Evolutionary conservation across 257 asterid genomes (phyloP), one percentile per base, ranked within the genome.

Genomic region (Rhazya stricta): DNA sequence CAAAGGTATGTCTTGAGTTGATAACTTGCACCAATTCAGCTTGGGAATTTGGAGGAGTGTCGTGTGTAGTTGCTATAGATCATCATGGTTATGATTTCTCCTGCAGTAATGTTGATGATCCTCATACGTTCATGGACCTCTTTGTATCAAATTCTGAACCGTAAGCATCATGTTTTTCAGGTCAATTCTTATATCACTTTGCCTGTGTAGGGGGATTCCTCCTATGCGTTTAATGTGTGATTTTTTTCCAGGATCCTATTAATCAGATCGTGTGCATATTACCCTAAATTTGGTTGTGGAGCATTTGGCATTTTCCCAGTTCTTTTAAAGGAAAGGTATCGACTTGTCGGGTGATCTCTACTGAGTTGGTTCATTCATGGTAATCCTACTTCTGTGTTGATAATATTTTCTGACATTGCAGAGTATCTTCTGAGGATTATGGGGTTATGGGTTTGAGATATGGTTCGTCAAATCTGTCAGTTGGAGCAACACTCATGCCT

Each of bases 401-500:
- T 76, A 39, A 69, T 72, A 61, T 46, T 88, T 72, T 70, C 82
- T 85, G 79, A 74, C 50, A 67, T 56, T 79, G 81, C 91, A 91
- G 97, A 83, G 78, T 85, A 74, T 80, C 90, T 76, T 72, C 91
- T 42, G 89, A 86, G 77, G 98, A 89, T 89, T 82, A 88, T 81
- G 97, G 98, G 65, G 63, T 86, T 67, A 84, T 93, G 90, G 98
- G 98, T 80, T 79, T 93, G 91, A 88, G 98, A 89, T 92, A 92
- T 84, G 98, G 98, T 78, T 91, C 98, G 66, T 74, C 97, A 74
- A 93, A 93, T 80, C 84, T 93, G 61, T 91, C 97, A 0, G 80
- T 89, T 79, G 98, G 97, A 80, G 98, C 96, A 67, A 87, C 94
- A 67, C 73, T 88, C 45, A 76, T 81, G 82, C 98, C 98, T 67